phyloP scores from a whole-genome alignment of 2,329 filamentous ascomycete genomes.

The Fusarium decemcellulare region DNA sequence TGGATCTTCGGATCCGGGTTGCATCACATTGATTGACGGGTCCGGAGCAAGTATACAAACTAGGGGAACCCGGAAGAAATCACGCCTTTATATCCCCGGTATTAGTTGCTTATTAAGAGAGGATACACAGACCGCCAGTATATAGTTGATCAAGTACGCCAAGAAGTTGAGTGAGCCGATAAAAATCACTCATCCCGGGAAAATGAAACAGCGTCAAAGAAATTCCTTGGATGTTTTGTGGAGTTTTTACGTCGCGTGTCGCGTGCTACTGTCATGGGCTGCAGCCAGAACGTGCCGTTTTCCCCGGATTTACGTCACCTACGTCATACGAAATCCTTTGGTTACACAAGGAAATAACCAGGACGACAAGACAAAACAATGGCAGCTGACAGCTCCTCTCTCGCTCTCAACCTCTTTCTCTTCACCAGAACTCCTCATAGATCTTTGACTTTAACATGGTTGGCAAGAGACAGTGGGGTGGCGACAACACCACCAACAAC shows the following conservation, averaged over 20 bases:
- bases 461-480: conserved; percentile 37
- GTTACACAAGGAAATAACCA: conserved; percentile 18
- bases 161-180: neutral
- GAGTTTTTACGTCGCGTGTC: conserved; percentile 27
- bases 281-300: conserved; percentile 14
- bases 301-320: conserved; percentile 35
- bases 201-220: neutral
- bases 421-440: neutral
- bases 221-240: conserved; percentile 28
- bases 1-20: too few species aligned
- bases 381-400: neutral
- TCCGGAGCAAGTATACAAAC: too few species aligned
- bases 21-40: too few species aligned
- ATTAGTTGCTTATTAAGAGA: neutral
- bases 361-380: conserved; percentile 4
- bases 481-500: neutral
- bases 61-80: too few species aligned
- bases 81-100: too few species aligned
- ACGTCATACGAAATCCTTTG: conserved; percentile 26
- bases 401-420: neutral
- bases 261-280: neutral
- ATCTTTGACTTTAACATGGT: conserved; percentile 31
- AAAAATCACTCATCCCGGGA: neutral
- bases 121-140: neutral
- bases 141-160: neutral